These are phyloP conservation scores for Cryptococcus amylolentus DNA, from an alignment of 1,284 basidiomycete genomes.

Conservation along the genomic window DNA sequence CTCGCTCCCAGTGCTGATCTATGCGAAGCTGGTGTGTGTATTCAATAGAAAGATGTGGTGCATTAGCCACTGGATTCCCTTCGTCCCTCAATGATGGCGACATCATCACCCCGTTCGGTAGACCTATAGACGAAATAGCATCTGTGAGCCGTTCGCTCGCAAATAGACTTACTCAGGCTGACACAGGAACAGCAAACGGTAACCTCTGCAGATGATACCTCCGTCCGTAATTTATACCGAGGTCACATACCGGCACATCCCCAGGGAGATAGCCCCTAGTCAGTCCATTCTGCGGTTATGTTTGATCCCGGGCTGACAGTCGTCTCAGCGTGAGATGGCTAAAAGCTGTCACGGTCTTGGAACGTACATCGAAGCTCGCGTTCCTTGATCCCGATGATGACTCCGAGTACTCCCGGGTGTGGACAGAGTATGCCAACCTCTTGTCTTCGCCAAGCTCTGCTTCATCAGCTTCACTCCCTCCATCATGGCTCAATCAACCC, in stretches of 20 bases:
- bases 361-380: slow-evolving; percentile 39
- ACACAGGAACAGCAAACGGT: slow-evolving; percentile 22
- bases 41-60: slow-evolving; percentile 37
- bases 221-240: slow-evolving; percentile 36
- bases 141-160: slow-evolving; percentile 18
- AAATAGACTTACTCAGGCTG: not conserved
- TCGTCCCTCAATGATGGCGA: slow-evolving; percentile 34
- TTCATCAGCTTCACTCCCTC: slow-evolving; percentile 15
- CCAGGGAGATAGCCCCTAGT: slow-evolving; percentile 31
- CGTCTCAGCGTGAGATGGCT: slow-evolving; percentile 24
- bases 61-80: slow-evolving; percentile 40
- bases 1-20: not conserved
- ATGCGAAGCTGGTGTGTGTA: slow-evolving; percentile 36
- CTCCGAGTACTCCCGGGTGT: slow-evolving; percentile 32
- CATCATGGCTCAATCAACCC: slow-evolving; percentile 38
- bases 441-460: slow-evolving; percentile 11
- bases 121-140: slow-evolving; percentile 33
- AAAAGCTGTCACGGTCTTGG: slow-evolving; percentile 36
- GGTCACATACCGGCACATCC: slow-evolving; percentile 15
- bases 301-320: not conserved
- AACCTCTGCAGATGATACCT: slow-evolving; percentile 33
- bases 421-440: slow-evolving; percentile 24
- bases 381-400: slow-evolving; percentile 35
- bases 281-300: slow-evolving; percentile 7
- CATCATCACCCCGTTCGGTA: slow-evolving; percentile 41